These are phyloP conservation scores for Nothomitra cinnamomea DNA, from an alignment of 2,329 filamentous ascomycete species.

Conservation along the genomic window DNA sequence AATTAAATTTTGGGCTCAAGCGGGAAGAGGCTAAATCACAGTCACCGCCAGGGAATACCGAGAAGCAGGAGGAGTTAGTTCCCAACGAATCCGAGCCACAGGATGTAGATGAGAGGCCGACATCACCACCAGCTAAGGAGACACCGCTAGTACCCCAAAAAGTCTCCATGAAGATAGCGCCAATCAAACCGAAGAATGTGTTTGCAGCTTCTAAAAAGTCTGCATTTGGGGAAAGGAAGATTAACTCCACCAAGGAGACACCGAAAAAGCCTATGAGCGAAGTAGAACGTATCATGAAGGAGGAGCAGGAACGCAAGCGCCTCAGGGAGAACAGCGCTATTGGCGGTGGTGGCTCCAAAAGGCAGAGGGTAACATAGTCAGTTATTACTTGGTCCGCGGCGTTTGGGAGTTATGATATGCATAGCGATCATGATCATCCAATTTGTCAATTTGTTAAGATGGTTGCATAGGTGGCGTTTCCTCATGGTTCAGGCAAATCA, in stretches of 20 bases:
- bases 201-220: constrained; percentile 51
- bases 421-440: no score
- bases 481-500: not conserved
- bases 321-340: constrained; percentile 31
- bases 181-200: constrained; percentile 61
- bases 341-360: constrained; percentile 23
- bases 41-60: constrained; percentile 12
- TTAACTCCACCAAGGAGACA: constrained; percentile 29
- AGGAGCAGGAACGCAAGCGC: constrained; percentile 58
- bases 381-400: no score
- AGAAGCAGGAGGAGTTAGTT: constrained; percentile 9
- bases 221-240: constrained; percentile 45
- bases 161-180: constrained; percentile 10
- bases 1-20: constrained; percentile 43
- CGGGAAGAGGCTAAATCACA: constrained; percentile 14
- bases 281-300: constrained; percentile 47
- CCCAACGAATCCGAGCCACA: constrained; percentile 11
- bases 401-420: no score
- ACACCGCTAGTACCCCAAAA: constrained; percentile 6
- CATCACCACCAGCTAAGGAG: constrained; percentile 11
- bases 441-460: no score
- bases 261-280: constrained; percentile 72
- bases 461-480: no score
- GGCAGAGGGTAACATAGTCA: constrained; percentile 18
- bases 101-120: constrained; percentile 5